Evolutionary conservation across 2,329 filamentous ascomycete genomes (phyloP), one percentile per base, ranked within the genome.

Genomic region (Aphanocladium album): DNA sequence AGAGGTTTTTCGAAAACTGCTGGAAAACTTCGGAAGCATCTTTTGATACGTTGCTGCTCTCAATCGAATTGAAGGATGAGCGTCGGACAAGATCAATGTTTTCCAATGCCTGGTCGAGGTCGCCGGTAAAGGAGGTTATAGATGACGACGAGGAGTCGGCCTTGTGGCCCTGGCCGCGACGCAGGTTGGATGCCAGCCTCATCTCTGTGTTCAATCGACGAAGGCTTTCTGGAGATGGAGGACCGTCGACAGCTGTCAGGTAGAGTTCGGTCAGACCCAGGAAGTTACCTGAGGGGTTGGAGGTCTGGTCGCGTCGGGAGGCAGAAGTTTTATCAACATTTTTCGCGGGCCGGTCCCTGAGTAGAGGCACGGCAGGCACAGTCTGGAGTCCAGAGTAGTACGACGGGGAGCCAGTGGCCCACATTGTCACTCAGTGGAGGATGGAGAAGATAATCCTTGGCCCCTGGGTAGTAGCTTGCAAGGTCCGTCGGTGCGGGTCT

Each of bases 21-120:
- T 86, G 83, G 16, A 84, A 73, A 64, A 83, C 86, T 33, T 88
- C 84, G 25, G 82, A 79, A 39, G 83, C 78, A 35, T 86, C 83
- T 64, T 77, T 76, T 19, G 78, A 76, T 46, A 78, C 77, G 72
- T 80, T 79, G 67, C 74, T 82, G 73, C 81, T 82, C 19, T 76
- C 74, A 16, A 76, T 80, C 14, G 85, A 87, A 50, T 80, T 77
- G 50, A 77, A 77, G 2, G 85, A 88, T 6, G 84, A 81, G 61
- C 79, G 80, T 61, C 85, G 78, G 47, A 80, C 83, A 35, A 87
- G 68, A 43, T 73, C 76, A 57, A 77, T 70, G 64, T 73, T 77
- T 49, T 85, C 82, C 51, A 80, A 65, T 33, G 75, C 59, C 54
- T 78, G 74, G 63, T 85, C 82, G 21, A 74, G 73, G 9, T 53